Evolutionary conservation across 2,329 filamentous ascomycete genomes (phyloP), one percentile per base, ranked within the genome.

Genomic region (Scedosporium dehoogii): DNA sequence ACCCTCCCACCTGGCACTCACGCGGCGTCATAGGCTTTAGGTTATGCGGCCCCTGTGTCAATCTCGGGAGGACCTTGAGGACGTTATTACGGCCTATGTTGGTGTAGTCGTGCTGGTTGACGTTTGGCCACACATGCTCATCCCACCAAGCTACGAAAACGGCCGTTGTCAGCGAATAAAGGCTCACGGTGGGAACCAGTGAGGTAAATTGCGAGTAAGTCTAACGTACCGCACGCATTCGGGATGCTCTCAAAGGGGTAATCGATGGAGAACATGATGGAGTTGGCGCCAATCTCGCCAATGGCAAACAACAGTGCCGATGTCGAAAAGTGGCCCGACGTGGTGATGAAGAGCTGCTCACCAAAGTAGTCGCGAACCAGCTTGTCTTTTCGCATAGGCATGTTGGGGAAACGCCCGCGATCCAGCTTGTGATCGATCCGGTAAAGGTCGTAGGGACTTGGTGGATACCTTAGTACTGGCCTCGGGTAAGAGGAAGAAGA

Each of bases 221-320:
- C n/a, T 48, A 10, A 48, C 51, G 7, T 55, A 55, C 51, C 51
- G 21, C 51, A 55, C 18, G 56, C 56, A 27, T 38, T 58, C 4
- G 29, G 29, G 29, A 55, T 61, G 23, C 21, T 61, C 59, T 55
- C 59, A 23, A 48, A 55, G 16, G 59, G 59, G 21, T 61, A 61
- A 14, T 55, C 59, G 12, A 61, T 51, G 18, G 41, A 51, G 46
- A 61, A 61, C 23, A 61, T 18, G 27, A 61, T 46, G 18, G 41
- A 48, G 9, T 55, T 21, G 16, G 27, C 18, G 21, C 59, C 59
- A 41, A 61, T 21, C 48, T 61, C 44, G 14, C 46, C 59, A 51
- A 61, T 51, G 14, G 46, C 59, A 51, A 51, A 61, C 33, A 48
- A n/a, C 12, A 61, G 48, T 33, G 59, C 46, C n/a, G 42, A 46